Base-by-base conservation (phyloP, 2,329 filamentous ascomycete species). In the Diplocarpon rosae region DNA sequence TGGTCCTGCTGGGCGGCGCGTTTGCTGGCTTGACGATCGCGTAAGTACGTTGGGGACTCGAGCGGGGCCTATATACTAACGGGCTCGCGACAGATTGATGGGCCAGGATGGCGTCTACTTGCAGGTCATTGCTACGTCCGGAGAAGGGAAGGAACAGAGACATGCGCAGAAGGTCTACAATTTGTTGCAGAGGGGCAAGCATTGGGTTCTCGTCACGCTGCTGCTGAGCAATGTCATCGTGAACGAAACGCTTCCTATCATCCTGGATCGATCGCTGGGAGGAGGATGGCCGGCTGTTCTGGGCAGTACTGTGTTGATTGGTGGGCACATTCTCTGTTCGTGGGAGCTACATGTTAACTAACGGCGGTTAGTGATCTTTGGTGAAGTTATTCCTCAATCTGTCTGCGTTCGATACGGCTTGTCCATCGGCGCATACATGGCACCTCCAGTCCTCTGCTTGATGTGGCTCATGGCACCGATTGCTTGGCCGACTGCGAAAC, bases 151-250 rank as follows among this genome's bases (percentile, higher is more conserved):
- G n/a, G 90, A 96, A 66, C 82, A 81, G 59, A 86, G 80, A 60
- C 87, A 95, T 61, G 92, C 92, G 0, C 76, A 75, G 45, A 82
- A 78, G 52, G 92, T 98, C 10, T 73, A 92, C 55, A 73, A 78
- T 35, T 70, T 98, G 24, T 68, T 98, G 45, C 79, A 86, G 52
- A 83, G 77, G 57, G 92, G 92, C 57, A 98, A 98, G 64, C 92
- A 98, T 65, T 98, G 92, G 92, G 90, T 98, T 15, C 71, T 98
- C 46, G 92, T 98, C 43, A 96, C 92, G 2, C 69, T 98, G 20
- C 75, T 98, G 7, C 71, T 98, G 45, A 88, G 88, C 63, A 98
- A 98, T 63, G 92, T 98, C 60, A 93, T 98, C 58, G 94, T 93
- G 53, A 96, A 98, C 64, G 92, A 96, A 67, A 93, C 90, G 2